Evolutionary conservation across 176 grass and related monocot genomes (phyloP).

Genomic region (Triticum turgidum): DNA sequence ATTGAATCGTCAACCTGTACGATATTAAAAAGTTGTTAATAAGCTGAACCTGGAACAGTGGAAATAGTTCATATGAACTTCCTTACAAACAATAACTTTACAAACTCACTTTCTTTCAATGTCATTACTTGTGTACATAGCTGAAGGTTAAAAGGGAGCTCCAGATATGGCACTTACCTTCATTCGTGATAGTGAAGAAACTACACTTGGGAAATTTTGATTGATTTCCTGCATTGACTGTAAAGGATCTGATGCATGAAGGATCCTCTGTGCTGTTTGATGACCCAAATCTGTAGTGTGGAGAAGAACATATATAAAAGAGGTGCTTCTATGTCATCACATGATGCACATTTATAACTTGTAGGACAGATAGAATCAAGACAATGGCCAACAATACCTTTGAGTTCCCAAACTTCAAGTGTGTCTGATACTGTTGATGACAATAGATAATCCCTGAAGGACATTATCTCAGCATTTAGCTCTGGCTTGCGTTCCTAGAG

Average conservation of each 20-base stretch:
- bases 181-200: constrained; percentile 95
- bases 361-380: constrained; percentile 25
- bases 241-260: constrained; percentile 95
- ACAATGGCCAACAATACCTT: constrained; percentile 57
- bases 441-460: constrained; percentile 88
- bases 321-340: neutral
- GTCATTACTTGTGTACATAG: neutral
- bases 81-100: constrained; percentile 19
- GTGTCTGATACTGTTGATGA: constrained; percentile 90
- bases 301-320: constrained; percentile 34
- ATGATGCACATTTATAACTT: neutral
- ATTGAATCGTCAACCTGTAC: constrained; percentile 79
- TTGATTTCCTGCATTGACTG: constrained; percentile 99
- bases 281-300: constrained; percentile 83
- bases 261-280: constrained; percentile 89
- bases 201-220: constrained; percentile 98
- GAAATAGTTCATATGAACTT: constrained; percentile 21
- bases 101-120: neutral
- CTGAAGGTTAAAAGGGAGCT: constrained; percentile 17
- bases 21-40: constrained; percentile 28
- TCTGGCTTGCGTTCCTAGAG: constrained; percentile 89
- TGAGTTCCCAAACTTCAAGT: constrained; percentile 98
- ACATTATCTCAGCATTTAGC: constrained; percentile 72
- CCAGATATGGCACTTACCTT: constrained; percentile 56
- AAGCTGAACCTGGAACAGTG: neutral